These are phyloP conservation scores for Cnidoscolus chayamansa DNA, from an alignment of 441 rosid species.

Conservation along the genomic window DNA sequence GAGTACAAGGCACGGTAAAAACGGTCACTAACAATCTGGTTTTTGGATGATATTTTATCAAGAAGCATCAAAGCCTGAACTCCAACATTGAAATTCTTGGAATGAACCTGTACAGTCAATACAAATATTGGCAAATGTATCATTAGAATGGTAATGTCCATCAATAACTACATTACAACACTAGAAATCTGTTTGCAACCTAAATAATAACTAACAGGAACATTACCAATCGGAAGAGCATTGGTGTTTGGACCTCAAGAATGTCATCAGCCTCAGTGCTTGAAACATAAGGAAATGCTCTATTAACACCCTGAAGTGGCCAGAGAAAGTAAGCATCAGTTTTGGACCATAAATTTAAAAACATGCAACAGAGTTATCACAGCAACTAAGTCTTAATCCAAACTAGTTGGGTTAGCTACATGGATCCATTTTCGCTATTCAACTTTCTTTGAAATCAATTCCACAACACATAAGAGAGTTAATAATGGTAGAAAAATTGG, in stretches of 20 bases:
- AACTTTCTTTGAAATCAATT: no score
- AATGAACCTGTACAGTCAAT: conserved; percentile 71
- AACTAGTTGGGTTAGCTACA: no score
- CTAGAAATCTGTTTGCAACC: background rate
- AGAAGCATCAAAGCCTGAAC: conserved; percentile 95
- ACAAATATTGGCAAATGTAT: conserved; percentile 15
- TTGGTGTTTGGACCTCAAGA: conserved; percentile 79
- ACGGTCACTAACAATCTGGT: conserved; percentile 90
- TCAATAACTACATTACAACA: background rate
- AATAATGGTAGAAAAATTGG: background rate
- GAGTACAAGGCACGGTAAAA: conserved; percentile 93
- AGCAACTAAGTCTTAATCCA: no score
- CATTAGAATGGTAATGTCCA: conserved; percentile 11
- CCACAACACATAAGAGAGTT: background rate
- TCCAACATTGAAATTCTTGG: conserved; percentile 92
- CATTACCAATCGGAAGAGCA: conserved; percentile 84
- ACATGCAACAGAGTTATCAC: background rate
- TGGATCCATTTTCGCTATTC: no score
- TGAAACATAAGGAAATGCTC: conserved; percentile 97
- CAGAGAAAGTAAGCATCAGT: conserved; percentile 15
- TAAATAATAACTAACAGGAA: conserved; percentile 15
- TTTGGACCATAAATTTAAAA: conserved; percentile 1
- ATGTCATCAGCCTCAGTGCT: conserved; percentile 79
- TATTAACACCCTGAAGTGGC: conserved; percentile 77
- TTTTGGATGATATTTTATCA: conserved; percentile 91